Percentiles rank a stretch among this genome's conserved stretches.
phyloP scores from a whole-genome alignment of 345 rosid genomes.

The Populus davidiana region DNA sequence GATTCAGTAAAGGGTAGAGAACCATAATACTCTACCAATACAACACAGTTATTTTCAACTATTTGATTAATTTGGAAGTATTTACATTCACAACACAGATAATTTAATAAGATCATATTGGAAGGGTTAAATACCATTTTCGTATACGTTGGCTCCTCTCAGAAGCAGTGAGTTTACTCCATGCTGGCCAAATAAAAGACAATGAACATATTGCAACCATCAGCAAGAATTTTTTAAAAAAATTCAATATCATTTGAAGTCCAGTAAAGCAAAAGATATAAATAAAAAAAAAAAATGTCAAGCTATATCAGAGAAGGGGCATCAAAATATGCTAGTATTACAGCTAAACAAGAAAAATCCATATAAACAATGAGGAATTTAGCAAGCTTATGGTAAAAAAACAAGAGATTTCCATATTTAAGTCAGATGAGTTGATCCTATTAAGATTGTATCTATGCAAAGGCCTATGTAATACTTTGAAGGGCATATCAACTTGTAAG shows the following conservation, averaged over 20 bases:
- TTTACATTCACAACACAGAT: neutral
- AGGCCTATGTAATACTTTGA: neutral
- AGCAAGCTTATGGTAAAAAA: too few species aligned
- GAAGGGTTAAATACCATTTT: conserved; percentile 53
- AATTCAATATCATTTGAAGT: neutral
- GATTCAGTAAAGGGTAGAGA: neutral
- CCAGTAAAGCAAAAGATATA: neutral
- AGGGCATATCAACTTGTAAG: neutral
- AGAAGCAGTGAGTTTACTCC: conserved; percentile 83
- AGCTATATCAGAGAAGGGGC: too few species aligned
- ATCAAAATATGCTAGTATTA: too few species aligned
- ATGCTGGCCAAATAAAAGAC: conserved; percentile 44
- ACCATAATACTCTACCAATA: neutral
- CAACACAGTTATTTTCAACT: neutral
- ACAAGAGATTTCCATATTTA: too few species aligned
- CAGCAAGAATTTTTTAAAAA: neutral
- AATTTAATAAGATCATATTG: neutral
- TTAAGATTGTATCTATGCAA: neutral
- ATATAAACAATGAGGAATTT: too few species aligned
- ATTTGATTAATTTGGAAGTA: conserved; percentile 1
- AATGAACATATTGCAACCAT: neutral
- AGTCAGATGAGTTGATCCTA: too few species aligned
- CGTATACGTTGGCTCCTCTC: conserved; percentile 77
- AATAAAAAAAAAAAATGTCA: neutral
- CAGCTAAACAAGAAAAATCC: too few species aligned